Conservation (phyloP, 2,329 filamentous ascomycete species). For the Esteya vermicola region DNA sequence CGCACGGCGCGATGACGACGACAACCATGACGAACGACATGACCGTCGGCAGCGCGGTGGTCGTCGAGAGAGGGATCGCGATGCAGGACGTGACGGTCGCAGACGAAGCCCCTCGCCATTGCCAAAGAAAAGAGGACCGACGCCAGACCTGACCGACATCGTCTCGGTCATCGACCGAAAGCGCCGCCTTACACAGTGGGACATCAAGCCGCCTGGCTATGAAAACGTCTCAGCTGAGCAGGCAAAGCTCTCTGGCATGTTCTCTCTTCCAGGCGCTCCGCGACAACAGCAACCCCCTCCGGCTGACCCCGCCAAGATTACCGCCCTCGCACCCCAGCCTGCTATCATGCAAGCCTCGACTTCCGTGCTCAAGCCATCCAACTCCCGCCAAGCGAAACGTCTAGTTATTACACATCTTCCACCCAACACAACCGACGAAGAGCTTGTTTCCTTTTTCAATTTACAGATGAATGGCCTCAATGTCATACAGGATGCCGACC, state of each 20-base stretch:
- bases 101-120: conserved; percentile 67
- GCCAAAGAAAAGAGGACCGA: conserved; percentile 85
- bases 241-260: conserved; percentile 98
- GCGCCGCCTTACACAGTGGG: conserved; percentile 94
- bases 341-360: conserved; percentile 45
- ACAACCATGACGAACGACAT: conserved; percentile 32
- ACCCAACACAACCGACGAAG: conserved; percentile 56
- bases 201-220: conserved; percentile 96
- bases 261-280: conserved; percentile 88
- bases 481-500: conserved; percentile 68
- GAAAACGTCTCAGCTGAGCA: conserved; percentile 97
- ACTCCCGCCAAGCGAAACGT: conserved; percentile 87
- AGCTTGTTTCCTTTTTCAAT: conserved; percentile 78
- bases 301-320: conserved; percentile 89
- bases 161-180: conserved; percentile 73
- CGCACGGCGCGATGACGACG: conserved; percentile 52
- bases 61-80: conserved; percentile 34
- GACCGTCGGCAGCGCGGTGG: conserved; percentile 34
- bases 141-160: conserved; percentile 81
- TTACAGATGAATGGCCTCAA: conserved; percentile 94
- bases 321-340: conserved; percentile 90
- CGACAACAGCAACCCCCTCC: conserved; percentile 67
- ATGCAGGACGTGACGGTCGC: conserved; percentile 39
- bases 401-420: conserved; percentile 80
- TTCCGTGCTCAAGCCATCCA: conserved; percentile 61